Evolutionary conservation across 1,139 yeast genomes (phyloP).

Genomic region (Saccharomyces hybrid): DNA sequence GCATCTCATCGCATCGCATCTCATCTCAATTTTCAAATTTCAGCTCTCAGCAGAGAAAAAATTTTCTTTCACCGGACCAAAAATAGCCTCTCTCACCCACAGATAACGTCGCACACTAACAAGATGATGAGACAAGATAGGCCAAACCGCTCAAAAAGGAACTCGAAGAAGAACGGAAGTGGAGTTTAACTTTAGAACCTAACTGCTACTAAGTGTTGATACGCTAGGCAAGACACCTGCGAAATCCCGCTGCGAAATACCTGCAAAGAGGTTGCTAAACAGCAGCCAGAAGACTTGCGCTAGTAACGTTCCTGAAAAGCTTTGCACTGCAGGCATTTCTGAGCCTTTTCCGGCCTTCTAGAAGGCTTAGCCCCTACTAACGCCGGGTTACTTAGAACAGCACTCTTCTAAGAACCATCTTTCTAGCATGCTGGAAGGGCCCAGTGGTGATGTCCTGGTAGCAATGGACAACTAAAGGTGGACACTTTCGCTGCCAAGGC

Average conservation of each 20-base stretch:
- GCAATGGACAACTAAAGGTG: background rate
- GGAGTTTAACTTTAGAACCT: background rate
- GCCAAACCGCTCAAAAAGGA: background rate
- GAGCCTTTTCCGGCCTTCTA: background rate
- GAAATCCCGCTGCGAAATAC: background rate
- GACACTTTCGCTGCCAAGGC: background rate
- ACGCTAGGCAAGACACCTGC: background rate
- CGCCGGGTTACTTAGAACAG: background rate
- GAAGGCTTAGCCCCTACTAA: background rate
- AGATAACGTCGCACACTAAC: background rate
- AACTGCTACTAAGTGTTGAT: background rate
- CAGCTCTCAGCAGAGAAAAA: background rate
- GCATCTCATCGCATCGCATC: slow-evolving; percentile 1
- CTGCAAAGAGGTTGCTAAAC: background rate
- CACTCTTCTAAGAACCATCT: background rate
- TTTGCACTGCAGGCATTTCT: background rate
- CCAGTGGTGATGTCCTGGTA: background rate
- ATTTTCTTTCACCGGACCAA: background rate
- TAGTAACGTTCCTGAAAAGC: background rate
- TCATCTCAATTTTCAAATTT: background rate
- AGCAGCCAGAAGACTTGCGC: background rate
- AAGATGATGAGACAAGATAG: background rate
- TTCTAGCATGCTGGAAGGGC: background rate
- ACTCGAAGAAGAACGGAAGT: background rate
- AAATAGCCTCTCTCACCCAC: background rate